Base-by-base conservation (phyloP, 306 rosid genomes). In the Sicyos edulis region DNA sequence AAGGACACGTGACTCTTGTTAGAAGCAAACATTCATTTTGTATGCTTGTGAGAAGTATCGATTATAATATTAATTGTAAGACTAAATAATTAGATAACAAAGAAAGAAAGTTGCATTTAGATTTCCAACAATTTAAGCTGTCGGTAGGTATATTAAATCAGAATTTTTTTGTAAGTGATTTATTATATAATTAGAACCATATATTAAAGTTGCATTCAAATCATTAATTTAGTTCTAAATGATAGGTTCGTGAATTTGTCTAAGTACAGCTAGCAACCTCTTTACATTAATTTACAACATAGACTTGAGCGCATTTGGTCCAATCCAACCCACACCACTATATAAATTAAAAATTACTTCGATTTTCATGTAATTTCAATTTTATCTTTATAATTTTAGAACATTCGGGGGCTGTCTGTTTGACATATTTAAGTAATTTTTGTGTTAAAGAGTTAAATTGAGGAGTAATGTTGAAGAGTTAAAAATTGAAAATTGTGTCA, bases 1-100 rank as follows among this genome's bases (percentile, higher is more conserved):
- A 26, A 61, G 15, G 47, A 19, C 53, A 64, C 70, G 70, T 9
- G 53, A 64, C 7, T 42, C 70, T 64, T 26, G 29, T 26, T 26
- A 37, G 69, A 37, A 62, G 22, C 69, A 37, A 62, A 62, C 34
- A n/a, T 40, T 10, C 53, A 10, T 32, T 42, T 37, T 64, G 17
- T 64, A 64, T 42, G 8, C 70, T 64, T 29, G 29, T 64, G 70
- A 64, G 70, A 21, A 37, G 21, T 62, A 16, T 62, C 16, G 17
- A 15, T 37, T 32, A 3, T 37, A 63, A 34, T 62, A 62, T 37
- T 37, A 34, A 62, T 34, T 16, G 10, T 8, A 26, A 61, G 29
- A 61, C 19, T 1, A 37, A 37, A 14, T 16, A 17, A 6, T 16
- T 4, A 54, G 13, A 54, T 15, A 53, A 53, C 0, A 15, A 26